Percentiles rank a stretch among this genome's conserved stretches.
Conservation (phyloP, 2,329 filamentous ascomycete species). For the Lasiodiplodia sp. region DNA sequence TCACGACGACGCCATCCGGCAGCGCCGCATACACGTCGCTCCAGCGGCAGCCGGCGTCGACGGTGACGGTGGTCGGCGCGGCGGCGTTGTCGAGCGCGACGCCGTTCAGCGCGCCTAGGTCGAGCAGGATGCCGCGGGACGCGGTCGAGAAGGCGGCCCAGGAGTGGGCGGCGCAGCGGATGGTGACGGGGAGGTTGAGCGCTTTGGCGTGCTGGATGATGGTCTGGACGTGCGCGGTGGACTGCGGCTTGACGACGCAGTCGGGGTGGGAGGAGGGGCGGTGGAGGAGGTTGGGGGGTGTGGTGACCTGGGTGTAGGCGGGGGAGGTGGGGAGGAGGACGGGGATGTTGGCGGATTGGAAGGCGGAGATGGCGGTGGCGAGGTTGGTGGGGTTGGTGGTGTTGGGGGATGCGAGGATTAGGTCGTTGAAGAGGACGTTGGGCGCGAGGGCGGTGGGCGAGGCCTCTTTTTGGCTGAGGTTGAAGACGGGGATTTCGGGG, state of each 20-base stretch:
- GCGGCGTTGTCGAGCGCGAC: not conserved
- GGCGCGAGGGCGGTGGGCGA: no score
- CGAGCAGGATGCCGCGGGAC: not conserved
- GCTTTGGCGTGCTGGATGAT: not conserved
- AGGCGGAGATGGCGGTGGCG: not conserved
- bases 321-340: not conserved
- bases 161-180: not conserved
- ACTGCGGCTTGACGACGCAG: not conserved
- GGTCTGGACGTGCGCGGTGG: not conserved
- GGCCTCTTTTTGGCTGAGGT: not conserved
- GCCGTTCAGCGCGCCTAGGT: not conserved
- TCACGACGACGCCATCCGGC: not conserved
- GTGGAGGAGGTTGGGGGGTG: not conserved
- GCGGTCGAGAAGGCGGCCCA: not conserved
- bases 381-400: not conserved
- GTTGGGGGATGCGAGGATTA: not conserved
- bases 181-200: not conserved
- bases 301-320: not conserved
- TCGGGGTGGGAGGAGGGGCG: not conserved
- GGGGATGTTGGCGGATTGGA: not conserved
- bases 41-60: not conserved
- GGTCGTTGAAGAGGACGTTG: not conserved
- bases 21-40: not conserved
- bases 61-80: not conserved
- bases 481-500: not conserved